Conservation (phyloP, 2,329 filamentous ascomycete genomes). For the Cladophialophora yegresii region DNA sequence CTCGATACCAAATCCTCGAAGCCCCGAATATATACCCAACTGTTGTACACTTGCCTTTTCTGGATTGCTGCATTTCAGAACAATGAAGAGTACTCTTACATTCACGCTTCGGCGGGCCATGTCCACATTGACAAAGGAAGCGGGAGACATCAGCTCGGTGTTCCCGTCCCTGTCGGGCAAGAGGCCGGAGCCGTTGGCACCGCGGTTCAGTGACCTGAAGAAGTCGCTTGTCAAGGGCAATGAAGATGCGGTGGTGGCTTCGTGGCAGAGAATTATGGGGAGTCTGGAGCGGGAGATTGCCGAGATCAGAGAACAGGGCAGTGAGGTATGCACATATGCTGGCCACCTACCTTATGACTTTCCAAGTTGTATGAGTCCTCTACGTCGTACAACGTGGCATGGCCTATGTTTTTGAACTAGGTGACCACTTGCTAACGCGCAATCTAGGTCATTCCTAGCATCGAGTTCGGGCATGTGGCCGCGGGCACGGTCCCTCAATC, state of each 20-base stretch:
- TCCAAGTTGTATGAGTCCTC: not conserved
- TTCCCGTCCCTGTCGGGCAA: conserved; percentile 52
- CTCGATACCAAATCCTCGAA: not conserved
- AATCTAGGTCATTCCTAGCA: conserved; percentile 46
- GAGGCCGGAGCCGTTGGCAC: conserved; percentile 46
- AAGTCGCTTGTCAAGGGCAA: conserved; percentile 44
- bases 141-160: conserved; percentile 53
- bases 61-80: not conserved
- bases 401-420: not conserved
- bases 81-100: not conserved
- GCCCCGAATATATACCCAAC: no score
- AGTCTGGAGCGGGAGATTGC: conserved; percentile 46
- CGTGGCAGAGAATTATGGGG: conserved; percentile 48
- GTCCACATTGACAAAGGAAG: conserved; percentile 46
- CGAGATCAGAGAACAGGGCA: conserved; percentile 46
- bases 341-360: not conserved
- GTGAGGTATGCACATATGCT: conserved; percentile 42
- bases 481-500: conserved; percentile 42
- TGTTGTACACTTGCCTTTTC: not conserved
- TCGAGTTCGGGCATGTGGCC: conserved; percentile 47
- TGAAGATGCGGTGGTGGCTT: conserved; percentile 43
- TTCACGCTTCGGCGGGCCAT: conserved; percentile 28
- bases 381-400: not conserved
- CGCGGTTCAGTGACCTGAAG: conserved; percentile 49
- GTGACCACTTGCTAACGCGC: not conserved